Evolutionary conservation across 2,329 filamentous ascomycete species (phyloP).

Genomic region (Claviceps pusilla): DNA sequence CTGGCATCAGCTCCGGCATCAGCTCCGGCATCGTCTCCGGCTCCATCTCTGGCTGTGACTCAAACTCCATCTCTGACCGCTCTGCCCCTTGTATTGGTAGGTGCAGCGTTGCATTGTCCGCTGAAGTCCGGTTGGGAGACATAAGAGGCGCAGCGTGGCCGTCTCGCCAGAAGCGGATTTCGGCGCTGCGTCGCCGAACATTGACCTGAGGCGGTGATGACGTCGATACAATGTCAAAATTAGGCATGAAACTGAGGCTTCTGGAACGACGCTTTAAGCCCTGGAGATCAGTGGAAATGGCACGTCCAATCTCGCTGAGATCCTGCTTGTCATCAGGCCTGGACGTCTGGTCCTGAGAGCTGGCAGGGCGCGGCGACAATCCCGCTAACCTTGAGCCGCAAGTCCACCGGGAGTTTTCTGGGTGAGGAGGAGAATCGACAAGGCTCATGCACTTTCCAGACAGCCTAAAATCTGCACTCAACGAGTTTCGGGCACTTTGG

Average conservation of each 20-base stretch:
- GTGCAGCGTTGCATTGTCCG: constrained; percentile 17
- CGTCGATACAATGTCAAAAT: constrained; percentile 15
- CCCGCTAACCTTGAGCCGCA: constrained; percentile 33
- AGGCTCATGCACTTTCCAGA: constrained; percentile 10
- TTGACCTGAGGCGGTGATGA: constrained; percentile 11
- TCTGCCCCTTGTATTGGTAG: constrained; percentile 15
- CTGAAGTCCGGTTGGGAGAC: constrained; percentile 36
- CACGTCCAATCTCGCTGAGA: constrained; percentile 43
- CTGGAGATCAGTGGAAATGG: constrained; percentile 40
- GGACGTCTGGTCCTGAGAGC: constrained; percentile 36
- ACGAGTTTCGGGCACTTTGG: constrained; percentile 38
- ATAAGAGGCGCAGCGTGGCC: constrained; percentile 38
- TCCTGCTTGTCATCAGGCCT: constrained; percentile 25
- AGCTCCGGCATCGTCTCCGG: constrained; percentile 12
- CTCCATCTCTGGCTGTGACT: constrained; percentile 13
- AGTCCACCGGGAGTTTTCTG: constrained; percentile 14
- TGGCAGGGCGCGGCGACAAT: constrained; percentile 46
- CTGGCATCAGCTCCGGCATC: background rate
- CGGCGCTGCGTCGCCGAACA: constrained; percentile 41
- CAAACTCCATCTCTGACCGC: background rate
- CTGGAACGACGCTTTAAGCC: constrained; percentile 40
- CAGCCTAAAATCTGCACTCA: constrained; percentile 29
- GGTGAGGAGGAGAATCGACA: constrained; percentile 1
- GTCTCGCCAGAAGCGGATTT: constrained; percentile 49
- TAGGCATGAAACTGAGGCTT: constrained; percentile 40